Conservation (phyloP, 805 yeast genomes). For the Kodamaea hsintzibuensis region DNA sequence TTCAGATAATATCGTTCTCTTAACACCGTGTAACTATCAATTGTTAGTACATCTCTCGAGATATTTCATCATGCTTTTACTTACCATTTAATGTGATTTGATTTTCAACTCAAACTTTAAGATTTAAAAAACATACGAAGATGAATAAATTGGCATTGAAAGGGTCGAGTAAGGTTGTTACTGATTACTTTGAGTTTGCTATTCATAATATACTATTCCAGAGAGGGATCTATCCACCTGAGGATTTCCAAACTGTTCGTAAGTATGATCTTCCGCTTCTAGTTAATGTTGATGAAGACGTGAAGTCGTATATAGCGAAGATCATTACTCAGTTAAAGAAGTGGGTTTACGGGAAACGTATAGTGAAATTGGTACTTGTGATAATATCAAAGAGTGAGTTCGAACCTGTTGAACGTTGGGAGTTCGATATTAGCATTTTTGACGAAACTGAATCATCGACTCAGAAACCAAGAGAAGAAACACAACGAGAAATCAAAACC, state of each 20-base stretch:
- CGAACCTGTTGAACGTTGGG: conserved; percentile 83
- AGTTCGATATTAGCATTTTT: conserved; percentile 61
- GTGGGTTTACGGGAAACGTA: conserved; percentile 73
- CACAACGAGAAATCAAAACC: conserved; percentile 78
- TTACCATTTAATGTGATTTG: background rate
- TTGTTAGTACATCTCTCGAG: background rate
- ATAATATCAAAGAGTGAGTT: conserved; percentile 68
- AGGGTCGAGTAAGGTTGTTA: conserved; percentile 76
- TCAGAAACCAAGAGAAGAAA: conserved; percentile 45
- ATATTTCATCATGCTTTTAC: background rate
- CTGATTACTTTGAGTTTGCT: conserved; percentile 83
- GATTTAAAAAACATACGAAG: background rate
- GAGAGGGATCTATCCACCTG: conserved; percentile 85
- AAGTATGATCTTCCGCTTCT: conserved; percentile 80
- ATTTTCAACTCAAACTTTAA: background rate
- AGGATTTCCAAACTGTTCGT: conserved; percentile 73
- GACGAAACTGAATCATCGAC: conserved; percentile 13
- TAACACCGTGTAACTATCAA: conserved; percentile 63
- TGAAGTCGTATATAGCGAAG: conserved; percentile 63
- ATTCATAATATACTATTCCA: conserved; percentile 83
- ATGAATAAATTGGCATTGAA: conserved; percentile 53
- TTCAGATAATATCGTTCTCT: conserved; percentile 54
- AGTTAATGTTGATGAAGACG: conserved; percentile 72
- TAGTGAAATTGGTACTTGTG: conserved; percentile 68
- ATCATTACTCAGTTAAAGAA: conserved; percentile 62